Conservation (phyloP, 2,329 filamentous ascomycete species). For the Verticillium klebahnii region DNA sequence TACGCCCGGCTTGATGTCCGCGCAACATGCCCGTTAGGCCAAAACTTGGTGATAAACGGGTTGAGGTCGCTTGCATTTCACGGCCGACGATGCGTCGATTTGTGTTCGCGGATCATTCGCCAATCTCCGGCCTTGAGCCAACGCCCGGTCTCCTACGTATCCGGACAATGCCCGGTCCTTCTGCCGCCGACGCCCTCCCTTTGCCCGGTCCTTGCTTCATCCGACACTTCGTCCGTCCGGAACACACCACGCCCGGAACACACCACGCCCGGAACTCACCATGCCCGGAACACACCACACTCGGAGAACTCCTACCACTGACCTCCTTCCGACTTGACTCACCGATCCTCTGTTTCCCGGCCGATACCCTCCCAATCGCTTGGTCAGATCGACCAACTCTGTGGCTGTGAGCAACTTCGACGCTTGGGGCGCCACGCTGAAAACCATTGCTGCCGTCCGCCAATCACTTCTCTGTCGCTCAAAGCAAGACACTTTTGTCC, state of each 20-base stretch:
- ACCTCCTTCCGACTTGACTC: too few relatives aligned
- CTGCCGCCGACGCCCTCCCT: neutral
- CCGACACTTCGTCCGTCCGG: too few relatives aligned
- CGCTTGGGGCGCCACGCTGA: neutral
- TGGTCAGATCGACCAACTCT: neutral
- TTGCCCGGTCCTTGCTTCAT: neutral
- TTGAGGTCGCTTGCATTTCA: neutral
- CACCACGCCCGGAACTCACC: too few relatives aligned
- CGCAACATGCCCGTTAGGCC: too few relatives aligned
- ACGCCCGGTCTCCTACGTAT: neutral
- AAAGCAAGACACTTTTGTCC: neutral
- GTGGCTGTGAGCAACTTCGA: neutral
- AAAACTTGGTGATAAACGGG: neutral
- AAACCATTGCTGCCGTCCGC: neutral
- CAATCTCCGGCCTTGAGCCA: neutral
- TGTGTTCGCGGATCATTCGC: neutral
- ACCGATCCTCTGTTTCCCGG: too few relatives aligned
- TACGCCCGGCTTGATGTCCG: too few relatives aligned
- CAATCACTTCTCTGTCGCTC: neutral
- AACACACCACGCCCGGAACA: too few relatives aligned
- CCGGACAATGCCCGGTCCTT: neutral
- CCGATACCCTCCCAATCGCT: too few relatives aligned
- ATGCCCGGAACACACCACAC: too few relatives aligned
- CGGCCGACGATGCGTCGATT: neutral
- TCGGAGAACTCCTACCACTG: too few relatives aligned